Base-by-base conservation (phyloP, 2,329 filamentous ascomycete genomes). In the Colletotrichum siamense region DNA sequence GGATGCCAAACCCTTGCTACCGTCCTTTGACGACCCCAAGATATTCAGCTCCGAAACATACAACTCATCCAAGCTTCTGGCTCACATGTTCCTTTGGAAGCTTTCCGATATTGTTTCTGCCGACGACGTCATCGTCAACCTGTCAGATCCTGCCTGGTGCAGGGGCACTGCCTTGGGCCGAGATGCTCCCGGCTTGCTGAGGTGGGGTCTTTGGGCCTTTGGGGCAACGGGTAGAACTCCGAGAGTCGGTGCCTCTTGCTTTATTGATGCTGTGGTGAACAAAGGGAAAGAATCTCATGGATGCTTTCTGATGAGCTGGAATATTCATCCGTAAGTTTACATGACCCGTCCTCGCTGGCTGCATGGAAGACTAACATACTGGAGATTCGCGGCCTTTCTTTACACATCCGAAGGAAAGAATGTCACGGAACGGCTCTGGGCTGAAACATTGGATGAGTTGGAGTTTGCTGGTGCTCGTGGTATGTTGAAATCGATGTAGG, bases 121-220 rank as follows among this genome's bases (percentile, higher is more conserved):
- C 0, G 83, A 87, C 6, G 84, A 88, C 36, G 85, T 88, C 0
- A 76, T 87, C 7, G 80, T 90, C 64, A 90, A 89, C 70, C 75
- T 88, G 2, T 87, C 86, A 0, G 87, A 89, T n/a, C 89, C 89
- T 1, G 88, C 86, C 0, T 81, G 84, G 65, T 81, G 85, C 18
- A 85, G 82, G 39, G 87, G 86, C 7, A 90, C 89, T 0, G 78
- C 80, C 2, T 80, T 91, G 3, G 77, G 79, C 12, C 84, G 86
- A 2, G 83, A 86, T 59, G 55, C 55, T 7, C 55, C 55, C 16
- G 55, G 55, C 2, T 18, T 59, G 4, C 55, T 59, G 55, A 59
- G 26, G 26, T 59, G 55, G 55, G 55, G 55, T 59, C 55, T 59
- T 18, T 59, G 55, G 55, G 55, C 55, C 55, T 69, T 69, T 10